Evolutionary conservation across 2,329 filamentous ascomycete genomes (phyloP).

Genomic region (Fusarium dlaminii): DNA sequence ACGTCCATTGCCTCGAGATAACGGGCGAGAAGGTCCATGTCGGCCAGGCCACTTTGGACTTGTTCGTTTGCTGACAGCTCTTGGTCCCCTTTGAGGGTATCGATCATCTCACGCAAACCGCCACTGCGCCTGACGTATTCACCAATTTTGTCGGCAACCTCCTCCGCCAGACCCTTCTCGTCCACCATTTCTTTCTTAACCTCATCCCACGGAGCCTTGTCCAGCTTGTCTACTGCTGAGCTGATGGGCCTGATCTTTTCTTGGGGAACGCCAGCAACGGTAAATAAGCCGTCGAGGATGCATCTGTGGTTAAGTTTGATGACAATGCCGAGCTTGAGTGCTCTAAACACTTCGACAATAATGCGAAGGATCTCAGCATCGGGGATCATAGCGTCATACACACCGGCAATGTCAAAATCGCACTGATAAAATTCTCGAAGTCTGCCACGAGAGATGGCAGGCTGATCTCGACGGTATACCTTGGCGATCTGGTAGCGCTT

Average conservation of each 20-base stretch:
- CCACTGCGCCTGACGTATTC: background rate
- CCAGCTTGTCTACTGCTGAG: background rate
- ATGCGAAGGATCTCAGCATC: background rate
- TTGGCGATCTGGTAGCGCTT: background rate
- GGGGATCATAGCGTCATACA: background rate
- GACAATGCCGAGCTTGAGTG: background rate
- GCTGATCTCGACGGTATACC: background rate
- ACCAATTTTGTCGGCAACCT: background rate
- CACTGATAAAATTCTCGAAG: background rate
- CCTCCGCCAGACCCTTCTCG: background rate
- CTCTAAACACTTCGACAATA: background rate
- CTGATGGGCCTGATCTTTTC: background rate
- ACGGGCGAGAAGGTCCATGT: background rate
- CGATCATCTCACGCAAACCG: background rate
- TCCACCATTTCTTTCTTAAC: background rate
- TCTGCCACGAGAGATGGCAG: background rate
- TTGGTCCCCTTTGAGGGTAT: background rate
- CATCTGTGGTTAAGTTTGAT: background rate
- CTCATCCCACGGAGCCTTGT: background rate
- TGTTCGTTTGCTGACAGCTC: background rate
- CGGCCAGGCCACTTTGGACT: background rate
- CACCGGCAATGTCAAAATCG: background rate
- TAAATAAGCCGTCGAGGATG: background rate
- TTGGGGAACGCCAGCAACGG: background rate
- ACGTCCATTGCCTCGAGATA: background rate